phyloP scores from a whole-genome alignment of 257 asterid species.

The Parsonsia alboflavescens region DNA sequence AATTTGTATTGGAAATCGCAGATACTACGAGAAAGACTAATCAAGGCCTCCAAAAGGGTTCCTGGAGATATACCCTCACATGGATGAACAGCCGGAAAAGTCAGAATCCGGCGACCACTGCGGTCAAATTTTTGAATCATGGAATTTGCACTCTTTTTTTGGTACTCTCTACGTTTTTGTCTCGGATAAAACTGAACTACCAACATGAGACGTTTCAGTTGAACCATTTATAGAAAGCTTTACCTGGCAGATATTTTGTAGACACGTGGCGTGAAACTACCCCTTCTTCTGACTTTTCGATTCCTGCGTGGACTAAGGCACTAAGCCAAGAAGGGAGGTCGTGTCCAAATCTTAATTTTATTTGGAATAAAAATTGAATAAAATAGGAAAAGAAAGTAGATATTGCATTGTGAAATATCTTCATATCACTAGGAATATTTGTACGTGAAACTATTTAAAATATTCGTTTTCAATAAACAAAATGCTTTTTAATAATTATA shows the following conservation, averaged over 20 bases:
- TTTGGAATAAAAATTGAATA: no score
- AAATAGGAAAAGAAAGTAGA: no score
- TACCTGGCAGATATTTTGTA: not conserved
- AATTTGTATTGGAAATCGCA: constrained; percentile 30
- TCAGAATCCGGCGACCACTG: constrained; percentile 57
- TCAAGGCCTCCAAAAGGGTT: constrained; percentile 52
- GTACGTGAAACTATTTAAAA: no score
- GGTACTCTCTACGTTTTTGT: not conserved
- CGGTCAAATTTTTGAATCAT: constrained; percentile 42
- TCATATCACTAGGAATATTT: no score
- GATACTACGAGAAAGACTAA: constrained; percentile 36
- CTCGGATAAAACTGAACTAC: not conserved
- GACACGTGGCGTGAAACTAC: not conserved
- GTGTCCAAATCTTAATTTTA: not conserved
- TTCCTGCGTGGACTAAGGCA: not conserved
- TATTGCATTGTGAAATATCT: no score
- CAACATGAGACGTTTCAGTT: not conserved
- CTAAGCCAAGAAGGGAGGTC: no score
- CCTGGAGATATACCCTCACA: constrained; percentile 53
- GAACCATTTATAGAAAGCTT: constrained; percentile 1
- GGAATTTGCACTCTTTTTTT: not conserved
- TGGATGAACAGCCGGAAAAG: constrained; percentile 65
- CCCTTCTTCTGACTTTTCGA: not conserved
- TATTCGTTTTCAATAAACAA: no score
- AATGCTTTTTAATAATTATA: no score